These are phyloP conservation scores for Yamadazyma laniorum DNA, from an alignment of 805 yeast species.

Conservation along the genomic window DNA sequence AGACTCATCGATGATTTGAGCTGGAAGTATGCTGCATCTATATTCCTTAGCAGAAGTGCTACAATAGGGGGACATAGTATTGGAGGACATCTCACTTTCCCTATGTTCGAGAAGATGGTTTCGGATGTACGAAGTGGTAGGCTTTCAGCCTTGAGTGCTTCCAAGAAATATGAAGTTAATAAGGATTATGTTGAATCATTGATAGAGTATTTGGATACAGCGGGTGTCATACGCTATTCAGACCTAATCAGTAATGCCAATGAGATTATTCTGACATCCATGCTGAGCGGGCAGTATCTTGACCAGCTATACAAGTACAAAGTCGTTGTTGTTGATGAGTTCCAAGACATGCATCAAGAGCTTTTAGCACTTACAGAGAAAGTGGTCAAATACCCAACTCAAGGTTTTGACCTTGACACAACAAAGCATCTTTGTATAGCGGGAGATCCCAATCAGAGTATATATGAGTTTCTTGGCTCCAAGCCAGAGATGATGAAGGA, in stretches of 20 bases:
- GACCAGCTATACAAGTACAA: conserved; percentile 23
- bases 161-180: conserved; percentile 22
- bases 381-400: conserved; percentile 35
- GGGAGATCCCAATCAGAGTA: conserved; percentile 71
- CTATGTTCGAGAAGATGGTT: conserved; percentile 24
- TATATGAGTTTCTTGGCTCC: conserved; percentile 65
- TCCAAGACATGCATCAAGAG: conserved; percentile 63
- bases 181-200: conserved; percentile 26
- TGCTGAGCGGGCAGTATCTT: not conserved
- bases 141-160: conserved; percentile 21
- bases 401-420: conserved; percentile 9
- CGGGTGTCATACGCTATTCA: conserved; percentile 35
- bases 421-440: conserved; percentile 60
- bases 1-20: conserved; percentile 53
- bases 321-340: conserved; percentile 64
- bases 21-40: conserved; percentile 39
- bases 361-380: conserved; percentile 44
- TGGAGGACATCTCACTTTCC: conserved; percentile 23
- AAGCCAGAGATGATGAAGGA: conserved; percentile 32
- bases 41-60: conserved; percentile 38
- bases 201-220: conserved; percentile 26
- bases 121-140: conserved; percentile 22
- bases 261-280: conserved; percentile 25
- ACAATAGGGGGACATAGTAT: conserved; percentile 22
- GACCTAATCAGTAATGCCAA: conserved; percentile 35